These are phyloP conservation scores for Metschnikowia gruessii DNA, from an alignment of 805 yeast genomes.

Conservation along the genomic window DNA sequence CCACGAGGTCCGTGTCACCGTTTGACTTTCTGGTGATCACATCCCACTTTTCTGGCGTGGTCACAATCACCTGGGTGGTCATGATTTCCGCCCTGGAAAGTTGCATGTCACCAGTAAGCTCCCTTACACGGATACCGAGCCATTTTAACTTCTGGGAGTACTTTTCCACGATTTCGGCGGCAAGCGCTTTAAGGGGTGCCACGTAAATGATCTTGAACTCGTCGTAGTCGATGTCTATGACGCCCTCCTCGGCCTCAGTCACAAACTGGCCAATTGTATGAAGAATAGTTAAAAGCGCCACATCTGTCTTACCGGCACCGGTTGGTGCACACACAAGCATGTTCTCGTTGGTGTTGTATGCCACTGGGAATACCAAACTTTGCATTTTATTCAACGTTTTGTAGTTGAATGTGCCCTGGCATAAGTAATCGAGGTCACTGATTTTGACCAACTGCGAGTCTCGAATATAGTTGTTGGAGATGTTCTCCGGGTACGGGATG, in stretches of 20 bases:
- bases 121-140: slow-evolving; percentile 84
- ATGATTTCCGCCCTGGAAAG: slow-evolving; percentile 73
- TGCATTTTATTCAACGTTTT: slow-evolving; percentile 81
- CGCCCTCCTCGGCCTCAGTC: slow-evolving; percentile 44
- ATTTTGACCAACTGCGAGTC: slow-evolving; percentile 54
- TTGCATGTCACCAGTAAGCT: slow-evolving; percentile 95
- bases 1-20: slow-evolving; percentile 49
- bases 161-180: slow-evolving; percentile 95
- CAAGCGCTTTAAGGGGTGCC: slow-evolving; percentile 90
- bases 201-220: slow-evolving; percentile 90
- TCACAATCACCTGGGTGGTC: slow-evolving; percentile 83
- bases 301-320: slow-evolving; percentile 25
- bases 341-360: slow-evolving; percentile 88
- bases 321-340: slow-evolving; percentile 47
- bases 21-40: slow-evolving; percentile 91
- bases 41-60: slow-evolving; percentile 96
- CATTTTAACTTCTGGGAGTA: slow-evolving; percentile 73
- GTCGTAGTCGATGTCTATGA: slow-evolving; percentile 68
- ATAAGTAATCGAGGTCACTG: slow-evolving; percentile 65
- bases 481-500: slow-evolving; percentile 70
- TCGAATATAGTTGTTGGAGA: slow-evolving; percentile 40
- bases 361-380: slow-evolving; percentile 86
- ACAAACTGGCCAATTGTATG: slow-evolving; percentile 75
- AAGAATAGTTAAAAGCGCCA: slow-evolving; percentile 23
- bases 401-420: slow-evolving; percentile 85